Evolutionary conservation across 805 yeast genomes (phyloP).

Genomic region (Deakozyma indianensis): DNA sequence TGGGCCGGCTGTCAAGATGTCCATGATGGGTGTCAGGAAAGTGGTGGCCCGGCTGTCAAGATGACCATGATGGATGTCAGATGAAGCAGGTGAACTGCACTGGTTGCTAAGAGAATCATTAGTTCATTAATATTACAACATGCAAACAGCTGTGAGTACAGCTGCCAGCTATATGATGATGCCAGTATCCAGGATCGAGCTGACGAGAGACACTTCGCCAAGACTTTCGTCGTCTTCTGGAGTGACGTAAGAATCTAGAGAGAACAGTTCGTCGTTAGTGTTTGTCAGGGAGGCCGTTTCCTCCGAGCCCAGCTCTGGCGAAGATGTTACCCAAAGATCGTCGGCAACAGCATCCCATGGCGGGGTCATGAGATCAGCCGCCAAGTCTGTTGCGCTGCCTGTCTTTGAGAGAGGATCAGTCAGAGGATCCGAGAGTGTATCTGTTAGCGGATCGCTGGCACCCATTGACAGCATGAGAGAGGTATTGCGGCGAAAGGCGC

Average conservation of each 20-base stretch:
- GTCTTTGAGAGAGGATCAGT: neutral
- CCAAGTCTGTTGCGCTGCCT: neutral
- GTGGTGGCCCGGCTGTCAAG: too few relatives aligned
- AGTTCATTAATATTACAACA: neutral
- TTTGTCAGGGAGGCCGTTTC: neutral
- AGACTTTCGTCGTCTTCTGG: conserved; percentile 11
- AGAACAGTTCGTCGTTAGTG: conserved; percentile 4
- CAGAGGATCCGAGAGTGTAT: neutral
- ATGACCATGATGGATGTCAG: too few relatives aligned
- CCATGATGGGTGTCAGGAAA: too few relatives aligned
- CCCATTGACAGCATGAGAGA: neutral
- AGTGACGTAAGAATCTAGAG: conserved; percentile 12
- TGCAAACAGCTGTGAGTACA: too few relatives aligned
- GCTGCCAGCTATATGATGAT: neutral
- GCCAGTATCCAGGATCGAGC: neutral
- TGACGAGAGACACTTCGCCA: neutral
- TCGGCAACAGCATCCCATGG: conserved; percentile 1
- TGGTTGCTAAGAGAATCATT: too few relatives aligned
- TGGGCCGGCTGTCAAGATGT: too few relatives aligned
- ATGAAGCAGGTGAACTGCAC: too few relatives aligned
- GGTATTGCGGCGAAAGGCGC: neutral
- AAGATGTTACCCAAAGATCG: neutral
- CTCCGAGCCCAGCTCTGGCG: neutral
- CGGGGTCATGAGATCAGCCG: conserved; percentile 1
- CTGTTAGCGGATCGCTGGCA: neutral